These are phyloP conservation scores for Flaveria brownii DNA, from an alignment of 129 eudicot genomes.

Conservation along the genomic window DNA sequence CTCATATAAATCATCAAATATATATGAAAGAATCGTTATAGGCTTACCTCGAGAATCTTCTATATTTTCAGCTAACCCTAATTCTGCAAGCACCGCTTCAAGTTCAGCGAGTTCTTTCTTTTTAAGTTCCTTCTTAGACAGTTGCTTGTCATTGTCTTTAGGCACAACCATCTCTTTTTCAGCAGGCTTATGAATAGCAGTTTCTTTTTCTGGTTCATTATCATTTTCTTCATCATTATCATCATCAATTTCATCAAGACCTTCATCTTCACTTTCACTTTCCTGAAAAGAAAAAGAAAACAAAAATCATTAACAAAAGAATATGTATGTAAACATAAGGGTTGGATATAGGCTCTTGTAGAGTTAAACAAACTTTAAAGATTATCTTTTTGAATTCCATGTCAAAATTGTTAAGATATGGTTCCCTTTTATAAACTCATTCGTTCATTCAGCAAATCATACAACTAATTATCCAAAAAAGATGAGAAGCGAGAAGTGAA, in stretches of 20 bases:
- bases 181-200: conserved; percentile 48
- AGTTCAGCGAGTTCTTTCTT: conserved; percentile 96
- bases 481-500: background rate
- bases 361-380: background rate
- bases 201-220: conserved; percentile 59
- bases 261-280: conserved; percentile 92
- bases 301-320: background rate
- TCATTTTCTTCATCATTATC: conserved; percentile 86
- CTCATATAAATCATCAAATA: too few relatives aligned
- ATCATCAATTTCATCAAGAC: conserved; percentile 60
- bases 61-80: conserved; percentile 53
- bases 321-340: too few relatives aligned
- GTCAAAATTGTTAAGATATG: background rate
- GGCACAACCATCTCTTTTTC: conserved; percentile 47
- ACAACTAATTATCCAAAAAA: background rate
- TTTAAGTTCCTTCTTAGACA: conserved; percentile 88
- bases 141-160: conserved; percentile 83
- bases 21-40: background rate
- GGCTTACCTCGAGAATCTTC: conserved; percentile 54
- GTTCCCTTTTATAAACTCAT: background rate
- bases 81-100: conserved; percentile 82
- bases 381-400: background rate
- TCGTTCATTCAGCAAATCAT: background rate
- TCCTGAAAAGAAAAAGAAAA: conserved; percentile 44
- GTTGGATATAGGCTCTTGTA: background rate